Evolutionary conservation across 164 flowering plant genomes (phyloP).

Genomic region (Nymphaea colorata): DNA sequence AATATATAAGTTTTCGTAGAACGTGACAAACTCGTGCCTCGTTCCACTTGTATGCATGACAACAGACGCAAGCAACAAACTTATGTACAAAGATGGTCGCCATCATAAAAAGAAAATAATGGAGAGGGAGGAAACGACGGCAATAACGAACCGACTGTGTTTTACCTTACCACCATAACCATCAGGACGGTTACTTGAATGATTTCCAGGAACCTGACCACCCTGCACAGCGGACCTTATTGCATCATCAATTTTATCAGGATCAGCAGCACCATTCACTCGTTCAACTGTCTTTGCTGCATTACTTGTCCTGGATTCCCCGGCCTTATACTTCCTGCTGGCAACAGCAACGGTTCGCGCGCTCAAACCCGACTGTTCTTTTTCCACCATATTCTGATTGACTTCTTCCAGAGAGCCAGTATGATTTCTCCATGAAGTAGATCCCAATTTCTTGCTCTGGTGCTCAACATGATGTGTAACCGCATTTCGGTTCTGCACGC

Average conservation of each 20-base stretch:
- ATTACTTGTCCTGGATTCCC: not conserved
- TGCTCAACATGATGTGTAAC: not conserved
- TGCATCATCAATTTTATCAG: conserved; percentile 7
- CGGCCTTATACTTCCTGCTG: not conserved
- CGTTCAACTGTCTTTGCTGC: conserved; percentile 8
- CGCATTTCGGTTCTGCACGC: not conserved
- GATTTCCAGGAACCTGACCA: conserved; percentile 31
- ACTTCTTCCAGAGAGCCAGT: conserved; percentile 13
- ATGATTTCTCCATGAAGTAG: conserved; percentile 16
- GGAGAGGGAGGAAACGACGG: not conserved
- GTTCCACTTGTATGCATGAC: too few species aligned
- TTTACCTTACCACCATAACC: conserved; percentile 44
- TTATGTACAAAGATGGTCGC: too few species aligned
- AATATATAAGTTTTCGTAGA: too few species aligned
- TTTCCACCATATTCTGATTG: not conserved
- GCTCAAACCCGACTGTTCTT: conserved; percentile 8
- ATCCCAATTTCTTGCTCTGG: not conserved
- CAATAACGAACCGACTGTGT: not conserved
- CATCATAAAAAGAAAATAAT: too few species aligned
- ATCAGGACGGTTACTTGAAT: conserved; percentile 16
- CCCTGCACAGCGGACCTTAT: conserved; percentile 28
- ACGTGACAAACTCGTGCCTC: too few species aligned
- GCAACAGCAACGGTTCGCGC: not conserved
- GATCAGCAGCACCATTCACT: conserved; percentile 32
- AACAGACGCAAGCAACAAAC: too few species aligned